Conservation (phyloP, 2,329 filamentous ascomycete species). For the Parascedosporium putredinis region DNA sequence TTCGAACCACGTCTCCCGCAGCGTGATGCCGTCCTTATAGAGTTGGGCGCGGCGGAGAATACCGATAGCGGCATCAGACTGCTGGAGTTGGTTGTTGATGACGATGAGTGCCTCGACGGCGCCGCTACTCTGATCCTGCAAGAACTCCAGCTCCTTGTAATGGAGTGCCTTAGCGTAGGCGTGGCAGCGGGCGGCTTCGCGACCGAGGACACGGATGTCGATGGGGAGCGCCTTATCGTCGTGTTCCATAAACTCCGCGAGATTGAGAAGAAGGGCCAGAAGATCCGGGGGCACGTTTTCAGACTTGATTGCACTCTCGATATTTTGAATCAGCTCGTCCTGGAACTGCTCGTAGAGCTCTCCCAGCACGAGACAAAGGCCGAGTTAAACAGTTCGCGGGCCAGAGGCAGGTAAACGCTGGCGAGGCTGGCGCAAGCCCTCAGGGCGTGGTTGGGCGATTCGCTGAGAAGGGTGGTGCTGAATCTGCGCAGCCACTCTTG, state of each 20-base stretch:
- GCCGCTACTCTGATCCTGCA: conserved; percentile 91
- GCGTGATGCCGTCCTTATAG: conserved; percentile 84
- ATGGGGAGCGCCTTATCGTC: conserved; percentile 98
- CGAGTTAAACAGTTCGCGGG: conserved; percentile 93
- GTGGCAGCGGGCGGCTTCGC: conserved; percentile 92
- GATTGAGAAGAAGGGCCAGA: conserved; percentile 82
- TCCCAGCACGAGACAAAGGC: conserved; percentile 98
- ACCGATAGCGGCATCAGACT: conserved; percentile 96
- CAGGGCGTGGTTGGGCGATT: conserved; percentile 91
- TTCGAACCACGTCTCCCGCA: conserved; percentile 98
- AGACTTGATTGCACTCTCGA: conserved; percentile 90
- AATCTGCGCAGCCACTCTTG: conserved; percentile 97
- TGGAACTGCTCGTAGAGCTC: conserved; percentile 96
- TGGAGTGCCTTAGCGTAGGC: conserved; percentile 96
- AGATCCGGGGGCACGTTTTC: conserved; percentile 94
- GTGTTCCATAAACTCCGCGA: conserved; percentile 99
- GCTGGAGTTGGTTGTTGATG: conserved; percentile 98
- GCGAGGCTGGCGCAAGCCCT: conserved; percentile 87
- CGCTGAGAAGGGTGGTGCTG: conserved; percentile 86
- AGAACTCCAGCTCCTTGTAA: conserved; percentile 97
- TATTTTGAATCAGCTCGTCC: conserved; percentile 88
- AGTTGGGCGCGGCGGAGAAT: conserved; percentile 93
- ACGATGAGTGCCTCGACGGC: conserved; percentile 96
- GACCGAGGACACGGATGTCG: conserved; percentile 86
- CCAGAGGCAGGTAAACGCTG: conserved; percentile 81